Base-by-base conservation (phyloP, 2,329 filamentous ascomycete genomes). In the Alternaria infectoria region DNA sequence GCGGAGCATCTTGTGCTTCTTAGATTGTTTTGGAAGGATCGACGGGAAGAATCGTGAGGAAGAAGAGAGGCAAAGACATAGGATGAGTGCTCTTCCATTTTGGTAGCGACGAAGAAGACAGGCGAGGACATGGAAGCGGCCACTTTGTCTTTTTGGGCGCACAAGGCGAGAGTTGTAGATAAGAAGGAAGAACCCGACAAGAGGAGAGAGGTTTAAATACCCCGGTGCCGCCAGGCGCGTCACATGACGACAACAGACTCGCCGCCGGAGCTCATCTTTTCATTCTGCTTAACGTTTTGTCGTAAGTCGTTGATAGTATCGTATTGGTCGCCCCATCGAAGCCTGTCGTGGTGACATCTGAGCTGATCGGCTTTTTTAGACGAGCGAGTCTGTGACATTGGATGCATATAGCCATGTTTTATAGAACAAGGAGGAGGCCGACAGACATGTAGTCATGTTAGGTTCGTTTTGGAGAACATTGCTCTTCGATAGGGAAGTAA, bases 1-100 rank as follows among this genome's bases (percentile, higher is more conserved):
- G 36, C 5, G 36, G n/a, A 3, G 17, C 36, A 17, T 40, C 36
- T 17, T 40, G 2, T 1, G n/a, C 9, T 6, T 17, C 1, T 40
- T 40, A 1, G 4, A 3, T 3, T 3, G 15, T 40, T 40, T 40
- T 40, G 36, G n/a, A 11, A 40, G 1, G 3, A 11, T 0, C 1
- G 6, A 40, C n/a, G 4, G 9, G 9, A 11, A 17, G 15, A 17
- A 8, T 17, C 2, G 32, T 2, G 15, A 3, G 8, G 15, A 17
- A 6, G 15, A 10, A 40, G 32, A 40, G 32, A 40, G 32, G 32
- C 15, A 10, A 9, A 10, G 15, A 40, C 32, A 40, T 17, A n/a
- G n/a, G n/a, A n/a, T n/a, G n/a, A n/a, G n/a, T n/a, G n/a, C n/a
- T n/a, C n/a, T n/a, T n/a, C n/a, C n/a, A n/a, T 17, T 40, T n/a